Conservation (phyloP, 306 rosid species). For the Leucaena leucocephala region DNA sequence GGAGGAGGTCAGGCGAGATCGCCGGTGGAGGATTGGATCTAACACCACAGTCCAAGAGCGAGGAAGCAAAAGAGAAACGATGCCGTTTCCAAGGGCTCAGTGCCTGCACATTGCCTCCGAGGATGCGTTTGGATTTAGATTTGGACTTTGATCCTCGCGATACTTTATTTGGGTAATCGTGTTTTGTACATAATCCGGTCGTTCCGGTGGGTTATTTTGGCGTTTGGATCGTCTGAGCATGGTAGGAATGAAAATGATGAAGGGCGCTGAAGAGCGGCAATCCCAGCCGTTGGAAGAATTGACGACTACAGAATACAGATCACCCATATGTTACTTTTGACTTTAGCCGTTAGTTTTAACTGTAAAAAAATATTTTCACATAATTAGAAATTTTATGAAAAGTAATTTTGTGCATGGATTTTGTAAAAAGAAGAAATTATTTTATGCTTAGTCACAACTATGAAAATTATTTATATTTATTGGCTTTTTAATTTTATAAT, state of each 20-base stretch:
- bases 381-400: too few relatives aligned
- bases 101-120: conserved; percentile 13
- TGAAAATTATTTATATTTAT: too few relatives aligned
- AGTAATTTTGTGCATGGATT: not conserved
- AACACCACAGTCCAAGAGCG: conserved; percentile 29
- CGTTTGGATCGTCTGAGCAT: not conserved
- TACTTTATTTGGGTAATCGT: conserved; percentile 25
- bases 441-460: too few relatives aligned
- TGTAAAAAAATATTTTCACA: too few relatives aligned
- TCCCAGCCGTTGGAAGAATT: not conserved
- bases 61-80: conserved; percentile 35
- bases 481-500: too few relatives aligned
- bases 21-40: conserved; percentile 49
- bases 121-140: conserved; percentile 7
- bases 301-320: not conserved
- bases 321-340: not conserved
- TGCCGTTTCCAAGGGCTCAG: conserved; percentile 42
- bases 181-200: not conserved
- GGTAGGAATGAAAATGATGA: not conserved
- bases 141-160: conserved; percentile 24
- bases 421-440: too few relatives aligned
- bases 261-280: not conserved
- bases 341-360: too few relatives aligned
- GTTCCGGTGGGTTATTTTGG: not conserved
- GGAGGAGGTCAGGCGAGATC: conserved; percentile 55